These are phyloP conservation scores for Iberis pinnata DNA, from an alignment of 345 rosid genomes.

Conservation along the genomic window DNA sequence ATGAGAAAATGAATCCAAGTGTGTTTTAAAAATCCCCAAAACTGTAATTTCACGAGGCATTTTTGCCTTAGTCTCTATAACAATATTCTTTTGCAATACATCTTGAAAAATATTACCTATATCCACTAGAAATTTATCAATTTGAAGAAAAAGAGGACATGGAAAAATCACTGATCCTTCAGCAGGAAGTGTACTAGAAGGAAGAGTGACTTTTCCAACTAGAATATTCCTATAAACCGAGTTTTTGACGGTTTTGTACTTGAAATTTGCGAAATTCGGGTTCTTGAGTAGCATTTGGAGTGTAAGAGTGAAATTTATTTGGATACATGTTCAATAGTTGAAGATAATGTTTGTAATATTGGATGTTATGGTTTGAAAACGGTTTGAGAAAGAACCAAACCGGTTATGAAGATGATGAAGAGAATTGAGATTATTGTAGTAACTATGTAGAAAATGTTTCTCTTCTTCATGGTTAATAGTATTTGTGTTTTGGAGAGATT, in stretches of 20 bases:
- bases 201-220: slow-evolving; percentile 42
- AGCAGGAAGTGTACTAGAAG: slow-evolving; percentile 39
- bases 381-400: slow-evolving; percentile 40
- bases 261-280: slow-evolving; percentile 41
- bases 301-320: slow-evolving; percentile 43
- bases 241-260: slow-evolving; percentile 39
- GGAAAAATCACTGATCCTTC: slow-evolving; percentile 28
- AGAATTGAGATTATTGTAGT: slow-evolving; percentile 25
- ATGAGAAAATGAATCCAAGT: slow-evolving; percentile 30
- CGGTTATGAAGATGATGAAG: slow-evolving; percentile 5
- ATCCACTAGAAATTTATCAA: slow-evolving; percentile 31
- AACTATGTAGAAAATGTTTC: slow-evolving; percentile 21
- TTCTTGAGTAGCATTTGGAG: slow-evolving; percentile 39
- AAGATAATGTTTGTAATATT: slow-evolving; percentile 28
- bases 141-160: slow-evolving; percentile 36
- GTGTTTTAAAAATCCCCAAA: slow-evolving; percentile 38
- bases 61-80: slow-evolving; percentile 32
- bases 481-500: no score
- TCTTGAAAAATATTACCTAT: slow-evolving; percentile 30
- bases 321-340: slow-evolving; percentile 37
- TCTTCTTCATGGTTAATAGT: slow-evolving; percentile 11
- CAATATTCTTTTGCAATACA: slow-evolving; percentile 32
- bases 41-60: slow-evolving; percentile 48
- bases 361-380: slow-evolving; percentile 48
- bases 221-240: slow-evolving; percentile 20